A percentile compares a stretch with the other conserved stretches of the same genome.
These are phyloP conservation scores for Yarrowia yakushimensis DNA, from an alignment of 805 yeast genomes.

Conservation along the genomic window DNA sequence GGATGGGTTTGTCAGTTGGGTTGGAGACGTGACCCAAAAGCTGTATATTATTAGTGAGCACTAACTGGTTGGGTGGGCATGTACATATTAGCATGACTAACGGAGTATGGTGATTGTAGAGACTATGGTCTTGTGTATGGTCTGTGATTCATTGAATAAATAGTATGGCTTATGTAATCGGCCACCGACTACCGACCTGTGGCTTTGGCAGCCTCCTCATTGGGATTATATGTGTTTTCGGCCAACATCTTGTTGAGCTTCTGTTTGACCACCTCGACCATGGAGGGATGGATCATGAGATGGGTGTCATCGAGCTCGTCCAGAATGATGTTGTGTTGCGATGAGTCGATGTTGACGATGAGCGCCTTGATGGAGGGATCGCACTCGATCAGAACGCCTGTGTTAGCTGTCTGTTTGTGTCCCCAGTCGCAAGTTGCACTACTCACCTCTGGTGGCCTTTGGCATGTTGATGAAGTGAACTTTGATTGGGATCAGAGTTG, in stretches of 20 bases:
- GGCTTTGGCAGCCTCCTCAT: constrained; percentile 45
- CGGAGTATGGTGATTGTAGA: background rate
- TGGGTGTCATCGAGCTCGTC: constrained; percentile 91
- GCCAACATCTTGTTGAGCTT: constrained; percentile 75
- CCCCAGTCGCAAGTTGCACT: background rate
- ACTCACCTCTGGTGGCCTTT: constrained; percentile 24
- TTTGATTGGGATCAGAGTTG: background rate
- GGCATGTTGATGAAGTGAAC: constrained; percentile 15
- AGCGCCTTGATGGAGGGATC: constrained; percentile 93
- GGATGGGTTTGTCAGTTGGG: constrained; percentile 54
- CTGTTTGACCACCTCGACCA: constrained; percentile 68
- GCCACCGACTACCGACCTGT: background rate
- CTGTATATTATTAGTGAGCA: constrained; percentile 25
- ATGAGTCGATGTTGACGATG: constrained; percentile 75
- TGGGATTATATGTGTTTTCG: constrained; percentile 83
- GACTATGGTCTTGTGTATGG: too few species aligned
- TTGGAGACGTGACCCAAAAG: constrained; percentile 40
- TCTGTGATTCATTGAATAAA: background rate
- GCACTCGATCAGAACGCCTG: constrained; percentile 40
- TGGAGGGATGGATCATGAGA: constrained; percentile 70
- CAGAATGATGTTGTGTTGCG: constrained; percentile 65
- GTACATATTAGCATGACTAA: constrained; percentile 9
- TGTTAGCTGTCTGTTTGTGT: constrained; percentile 26
- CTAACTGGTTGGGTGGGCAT: background rate
- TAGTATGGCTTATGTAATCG: too few species aligned